phyloP scores from a whole-genome alignment of 2,329 filamentous ascomycete genomes.

The Rutstroemia sp. region DNA sequence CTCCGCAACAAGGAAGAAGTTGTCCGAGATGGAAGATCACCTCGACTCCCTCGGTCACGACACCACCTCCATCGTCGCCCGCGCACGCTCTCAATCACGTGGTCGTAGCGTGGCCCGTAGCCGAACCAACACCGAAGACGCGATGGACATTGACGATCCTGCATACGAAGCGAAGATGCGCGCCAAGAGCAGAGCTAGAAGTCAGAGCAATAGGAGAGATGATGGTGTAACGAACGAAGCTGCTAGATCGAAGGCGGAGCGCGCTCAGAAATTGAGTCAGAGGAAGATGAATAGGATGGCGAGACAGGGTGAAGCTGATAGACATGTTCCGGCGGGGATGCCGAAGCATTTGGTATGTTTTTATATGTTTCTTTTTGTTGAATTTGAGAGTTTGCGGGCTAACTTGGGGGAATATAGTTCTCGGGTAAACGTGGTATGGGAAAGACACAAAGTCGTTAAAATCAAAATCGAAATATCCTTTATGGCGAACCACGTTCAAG shows the following conservation, averaged over 20 bases:
- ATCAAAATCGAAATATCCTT: background rate
- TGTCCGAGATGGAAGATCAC: slow-evolving; percentile 80
- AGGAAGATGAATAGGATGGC: slow-evolving; percentile 99
- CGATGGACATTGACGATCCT: slow-evolving; percentile 66
- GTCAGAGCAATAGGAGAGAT: slow-evolving; percentile 62
- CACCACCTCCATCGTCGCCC: slow-evolving; percentile 63
- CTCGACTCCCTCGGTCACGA: slow-evolving; percentile 83
- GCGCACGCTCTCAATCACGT: slow-evolving; percentile 63
- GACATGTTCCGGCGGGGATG: slow-evolving; percentile 73
- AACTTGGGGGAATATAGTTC: slow-evolving; percentile 46
- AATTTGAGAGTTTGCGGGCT: background rate
- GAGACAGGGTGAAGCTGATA: slow-evolving; percentile 91
- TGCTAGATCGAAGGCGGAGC: slow-evolving; percentile 71
- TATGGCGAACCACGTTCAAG: too few relatives aligned
- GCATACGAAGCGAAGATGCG: slow-evolving; percentile 52
- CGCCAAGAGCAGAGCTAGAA: slow-evolving; percentile 65
- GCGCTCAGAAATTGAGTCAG: slow-evolving; percentile 82
- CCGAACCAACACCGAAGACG: slow-evolving; percentile 55
- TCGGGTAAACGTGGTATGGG: slow-evolving; percentile 90
- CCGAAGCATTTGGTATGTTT: slow-evolving; percentile 82
- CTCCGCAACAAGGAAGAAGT: slow-evolving; percentile 68
- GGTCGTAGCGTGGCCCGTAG: slow-evolving; percentile 63
- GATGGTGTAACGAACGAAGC: slow-evolving; percentile 67
- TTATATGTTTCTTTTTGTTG: background rate
- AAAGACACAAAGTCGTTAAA: slow-evolving; percentile 69